Percentiles rank a stretch among this genome's conserved stretches.
phyloP scores from a whole-genome alignment of 1,284 basidiomycete genomes.

The Coniophora puteana region DNA sequence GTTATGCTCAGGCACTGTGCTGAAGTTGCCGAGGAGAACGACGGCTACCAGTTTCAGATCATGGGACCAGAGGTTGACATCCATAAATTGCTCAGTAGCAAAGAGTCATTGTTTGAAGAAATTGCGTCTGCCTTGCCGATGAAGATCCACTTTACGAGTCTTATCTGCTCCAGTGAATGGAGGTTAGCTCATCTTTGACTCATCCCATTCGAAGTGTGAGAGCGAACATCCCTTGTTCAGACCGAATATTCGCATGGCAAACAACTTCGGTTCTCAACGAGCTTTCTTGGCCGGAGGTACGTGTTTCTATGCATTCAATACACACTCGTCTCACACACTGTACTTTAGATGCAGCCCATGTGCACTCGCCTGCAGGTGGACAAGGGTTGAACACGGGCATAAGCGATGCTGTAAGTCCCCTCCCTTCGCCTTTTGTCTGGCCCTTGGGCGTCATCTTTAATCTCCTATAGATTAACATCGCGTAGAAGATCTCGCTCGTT shows the following conservation, averaged over 20 bases:
- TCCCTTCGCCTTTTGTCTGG: neutral
- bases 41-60: no score
- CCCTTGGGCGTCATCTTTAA: constrained; percentile 2
- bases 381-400: constrained; percentile 18
- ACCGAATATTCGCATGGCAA: constrained; percentile 15
- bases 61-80: no score
- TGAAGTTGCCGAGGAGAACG: no score
- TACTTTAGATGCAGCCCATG: constrained; percentile 26
- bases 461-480: constrained; percentile 24
- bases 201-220: neutral
- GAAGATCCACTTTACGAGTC: constrained; percentile 11
- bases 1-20: no score
- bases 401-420: constrained; percentile 14
- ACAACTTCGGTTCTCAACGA: constrained; percentile 14
- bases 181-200: constrained; percentile 9
- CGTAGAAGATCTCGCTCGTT: constrained; percentile 25
- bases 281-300: constrained; percentile 16
- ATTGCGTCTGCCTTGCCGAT: constrained; percentile 12
- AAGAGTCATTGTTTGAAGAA: constrained; percentile 6
- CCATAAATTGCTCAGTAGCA: no score
- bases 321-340: no score
- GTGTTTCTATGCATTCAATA: no score
- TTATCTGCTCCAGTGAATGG: constrained; percentile 17
- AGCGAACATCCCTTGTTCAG: constrained; percentile 3
- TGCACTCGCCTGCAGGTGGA: constrained; percentile 21